Conservation (phyloP, 2,329 filamentous ascomycete genomes). For the Aspergillus cejpii region DNA sequence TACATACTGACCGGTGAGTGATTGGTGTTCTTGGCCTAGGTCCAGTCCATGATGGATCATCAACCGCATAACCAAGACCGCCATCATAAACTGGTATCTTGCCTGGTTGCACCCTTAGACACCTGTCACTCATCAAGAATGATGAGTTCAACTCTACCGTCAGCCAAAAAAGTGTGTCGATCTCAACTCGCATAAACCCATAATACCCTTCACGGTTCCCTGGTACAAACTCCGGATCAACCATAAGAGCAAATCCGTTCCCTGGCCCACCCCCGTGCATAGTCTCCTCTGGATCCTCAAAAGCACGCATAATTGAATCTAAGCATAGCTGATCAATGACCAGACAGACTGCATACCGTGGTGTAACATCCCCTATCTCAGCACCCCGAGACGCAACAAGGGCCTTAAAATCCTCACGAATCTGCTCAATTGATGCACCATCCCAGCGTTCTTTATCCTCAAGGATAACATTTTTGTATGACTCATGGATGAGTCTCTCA, state of each 20-base stretch:
- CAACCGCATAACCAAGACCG: neutral
- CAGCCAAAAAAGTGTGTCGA: neutral
- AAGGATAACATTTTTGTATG: conserved; percentile 4
- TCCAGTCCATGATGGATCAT: neutral
- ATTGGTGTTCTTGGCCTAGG: neutral
- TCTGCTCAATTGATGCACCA: conserved; percentile 3
- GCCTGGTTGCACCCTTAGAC: neutral
- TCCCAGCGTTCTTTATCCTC: conserved; percentile 5
- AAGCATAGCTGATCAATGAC: conserved; percentile 9
- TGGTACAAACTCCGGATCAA: neutral
- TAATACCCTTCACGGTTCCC: neutral
- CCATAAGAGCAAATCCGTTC: conserved; percentile 1
- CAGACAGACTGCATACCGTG: conserved; percentile 8
- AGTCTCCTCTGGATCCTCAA: neutral
- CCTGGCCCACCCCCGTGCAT: neutral
- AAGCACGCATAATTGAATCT: neutral
- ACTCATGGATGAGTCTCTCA: conserved; percentile 4
- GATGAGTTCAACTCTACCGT: neutral
- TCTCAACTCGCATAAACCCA: conserved; percentile 1
- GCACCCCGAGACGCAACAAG: neutral
- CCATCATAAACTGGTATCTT: neutral
- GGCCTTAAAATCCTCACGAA: conserved; percentile 2
- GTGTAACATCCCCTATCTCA: neutral
- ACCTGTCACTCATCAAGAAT: neutral
- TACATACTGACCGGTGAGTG: neutral